Evolutionary conservation across 1,284 basidiomycete species (phyloP).

Genomic region (Pascua sp.): DNA sequence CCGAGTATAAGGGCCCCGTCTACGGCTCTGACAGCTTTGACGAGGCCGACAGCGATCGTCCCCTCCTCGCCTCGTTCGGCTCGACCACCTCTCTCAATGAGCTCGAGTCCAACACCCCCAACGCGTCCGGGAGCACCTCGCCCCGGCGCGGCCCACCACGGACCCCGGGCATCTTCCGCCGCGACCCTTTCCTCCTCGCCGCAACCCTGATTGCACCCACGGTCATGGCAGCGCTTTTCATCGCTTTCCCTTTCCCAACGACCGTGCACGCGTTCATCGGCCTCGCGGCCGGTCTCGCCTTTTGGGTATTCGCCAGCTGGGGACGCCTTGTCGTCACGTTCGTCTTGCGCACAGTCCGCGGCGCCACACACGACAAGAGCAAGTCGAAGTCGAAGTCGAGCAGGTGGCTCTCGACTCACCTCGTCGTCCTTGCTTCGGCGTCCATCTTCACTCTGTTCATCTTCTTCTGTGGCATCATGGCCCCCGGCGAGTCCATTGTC

Average conservation of each 20-base stretch:
- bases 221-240: constrained; percentile 12
- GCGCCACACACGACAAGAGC: background rate
- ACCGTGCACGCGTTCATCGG: constrained; percentile 33
- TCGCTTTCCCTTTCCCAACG: constrained; percentile 35
- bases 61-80: too few species aligned
- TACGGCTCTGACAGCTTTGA: too few species aligned
- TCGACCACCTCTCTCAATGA: too few species aligned
- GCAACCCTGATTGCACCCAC: constrained; percentile 5
- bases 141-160: too few species aligned
- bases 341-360: constrained; percentile 1
- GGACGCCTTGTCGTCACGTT: constrained; percentile 5
- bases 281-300: constrained; percentile 13
- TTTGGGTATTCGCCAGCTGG: constrained; percentile 24
- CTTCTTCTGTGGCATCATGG: constrained; percentile 18
- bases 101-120: too few species aligned
- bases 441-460: constrained; percentile 18
- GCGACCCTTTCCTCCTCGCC: constrained; percentile 11
- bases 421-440: constrained; percentile 7
- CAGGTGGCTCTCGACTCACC: constrained; percentile 2
- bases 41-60: too few species aligned
- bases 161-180: background rate
- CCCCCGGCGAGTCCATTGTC: constrained; percentile 6
- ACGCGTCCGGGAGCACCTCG: too few species aligned
- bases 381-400: background rate
- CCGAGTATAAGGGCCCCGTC: too few species aligned